Conservation (phyloP, 495 filamentous ascomycete genomes). For the Achaetomiella virescens region DNA sequence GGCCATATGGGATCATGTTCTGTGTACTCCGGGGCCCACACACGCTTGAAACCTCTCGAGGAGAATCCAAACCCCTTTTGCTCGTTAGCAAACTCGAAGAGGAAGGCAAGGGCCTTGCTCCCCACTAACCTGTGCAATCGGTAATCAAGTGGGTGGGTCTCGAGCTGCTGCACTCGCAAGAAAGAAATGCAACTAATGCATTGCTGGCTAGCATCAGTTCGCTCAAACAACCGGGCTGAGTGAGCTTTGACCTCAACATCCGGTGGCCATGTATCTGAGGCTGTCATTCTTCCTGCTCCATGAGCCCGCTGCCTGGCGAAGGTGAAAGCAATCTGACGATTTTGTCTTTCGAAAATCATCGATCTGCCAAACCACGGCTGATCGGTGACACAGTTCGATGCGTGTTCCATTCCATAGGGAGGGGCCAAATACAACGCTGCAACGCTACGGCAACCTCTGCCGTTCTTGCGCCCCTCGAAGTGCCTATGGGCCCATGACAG, state of each 20-base stretch:
- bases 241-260: constrained; percentile 6
- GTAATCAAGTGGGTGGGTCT: constrained; percentile 12
- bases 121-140: neutral
- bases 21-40: neutral
- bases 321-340: too few relatives aligned
- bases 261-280: neutral
- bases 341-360: too few relatives aligned
- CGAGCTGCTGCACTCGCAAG: neutral
- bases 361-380: too few relatives aligned
- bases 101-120: neutral
- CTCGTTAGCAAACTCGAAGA: neutral
- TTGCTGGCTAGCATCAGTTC: constrained; percentile 3
- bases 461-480: neutral
- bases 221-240: neutral
- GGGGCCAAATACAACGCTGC: constrained; percentile 7
- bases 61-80: neutral
- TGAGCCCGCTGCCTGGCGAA: neutral
- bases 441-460: neutral
- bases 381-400: neutral
- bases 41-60: neutral
- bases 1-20: neutral
- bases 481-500: neutral
- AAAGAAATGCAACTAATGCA: neutral
- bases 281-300: neutral
- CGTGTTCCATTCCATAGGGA: neutral